Conservation (phyloP, 805 yeast species). For the Teunomyces pallodes region DNA sequence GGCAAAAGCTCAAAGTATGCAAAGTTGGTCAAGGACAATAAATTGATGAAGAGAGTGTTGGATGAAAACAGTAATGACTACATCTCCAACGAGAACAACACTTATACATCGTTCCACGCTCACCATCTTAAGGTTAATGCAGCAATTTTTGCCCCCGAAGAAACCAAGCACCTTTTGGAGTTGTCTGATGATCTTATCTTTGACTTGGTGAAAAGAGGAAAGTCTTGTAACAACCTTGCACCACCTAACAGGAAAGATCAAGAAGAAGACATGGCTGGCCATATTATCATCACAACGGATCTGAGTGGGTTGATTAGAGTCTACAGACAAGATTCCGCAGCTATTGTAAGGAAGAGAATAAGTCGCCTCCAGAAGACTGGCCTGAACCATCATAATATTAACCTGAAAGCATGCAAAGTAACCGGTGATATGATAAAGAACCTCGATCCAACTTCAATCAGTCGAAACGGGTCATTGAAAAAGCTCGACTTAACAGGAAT, state of each 20-base stretch:
- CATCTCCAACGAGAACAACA: slow-evolving; percentile 50
- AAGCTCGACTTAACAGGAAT: neutral
- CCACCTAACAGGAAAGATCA: slow-evolving; percentile 5
- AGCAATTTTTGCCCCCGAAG: slow-evolving; percentile 74
- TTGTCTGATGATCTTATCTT: slow-evolving; percentile 77
- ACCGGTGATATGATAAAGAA: neutral
- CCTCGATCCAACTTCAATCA: neutral
- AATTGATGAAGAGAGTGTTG: slow-evolving; percentile 27
- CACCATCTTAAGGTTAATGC: slow-evolving; percentile 71
- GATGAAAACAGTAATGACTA: slow-evolving; percentile 17
- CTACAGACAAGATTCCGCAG: slow-evolving; percentile 76
- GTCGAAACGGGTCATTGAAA: neutral
- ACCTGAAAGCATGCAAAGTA: neutral
- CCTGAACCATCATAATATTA: neutral
- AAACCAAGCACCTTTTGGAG: slow-evolving; percentile 61
- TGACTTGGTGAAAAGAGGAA: slow-evolving; percentile 46
- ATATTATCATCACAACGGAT: slow-evolving; percentile 76
- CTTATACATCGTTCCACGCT: slow-evolving; percentile 72
- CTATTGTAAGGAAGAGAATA: slow-evolving; percentile 29
- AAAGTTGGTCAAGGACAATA: slow-evolving; percentile 27
- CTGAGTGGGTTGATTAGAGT: slow-evolving; percentile 69
- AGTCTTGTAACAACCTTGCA: slow-evolving; percentile 7
- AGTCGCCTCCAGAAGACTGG: slow-evolving; percentile 10
- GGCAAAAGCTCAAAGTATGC: slow-evolving; percentile 26
- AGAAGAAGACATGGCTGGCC: slow-evolving; percentile 18